Evolutionary conservation across 2,329 filamentous ascomycete genomes (phyloP).

Genomic region (Rutstroemia sp.): DNA sequence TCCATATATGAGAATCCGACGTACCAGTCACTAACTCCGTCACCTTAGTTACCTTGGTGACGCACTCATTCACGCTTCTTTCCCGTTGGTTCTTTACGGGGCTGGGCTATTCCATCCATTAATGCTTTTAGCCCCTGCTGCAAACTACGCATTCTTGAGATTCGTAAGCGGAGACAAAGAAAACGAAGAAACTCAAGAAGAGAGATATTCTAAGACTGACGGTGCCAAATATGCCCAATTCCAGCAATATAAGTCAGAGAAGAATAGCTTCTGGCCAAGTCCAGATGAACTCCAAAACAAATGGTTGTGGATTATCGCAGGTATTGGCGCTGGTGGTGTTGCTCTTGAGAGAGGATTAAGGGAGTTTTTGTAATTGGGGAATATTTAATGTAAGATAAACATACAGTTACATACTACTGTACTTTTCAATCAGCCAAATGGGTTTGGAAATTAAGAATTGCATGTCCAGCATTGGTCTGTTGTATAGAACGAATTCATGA

Average conservation of each 20-base stretch:
- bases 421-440: not conserved
- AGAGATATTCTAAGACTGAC: slow-evolving; percentile 6
- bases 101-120: slow-evolving; percentile 12
- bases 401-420: too few species aligned
- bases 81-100: slow-evolving; percentile 11
- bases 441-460: not conserved
- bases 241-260: slow-evolving; percentile 2
- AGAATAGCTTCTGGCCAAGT: slow-evolving; percentile 13
- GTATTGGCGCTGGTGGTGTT: slow-evolving; percentile 1
- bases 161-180: slow-evolving; percentile 9
- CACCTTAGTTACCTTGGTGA: slow-evolving; percentile 12
- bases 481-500: not conserved
- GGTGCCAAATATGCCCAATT: slow-evolving; percentile 4
- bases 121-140: slow-evolving; percentile 8
- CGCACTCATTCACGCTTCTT: slow-evolving; percentile 12
- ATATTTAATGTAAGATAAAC: not conserved
- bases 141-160: slow-evolving; percentile 11
- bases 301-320: slow-evolving; percentile 9
- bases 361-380: not conserved
- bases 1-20: not conserved
- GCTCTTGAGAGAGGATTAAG: not conserved
- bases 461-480: not conserved
- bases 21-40: not conserved
- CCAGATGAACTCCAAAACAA: slow-evolving; percentile 4
- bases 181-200: slow-evolving; percentile 9